A percentile compares a stretch with the other conserved stretches of the same genome.
Evolutionary conservation across 352 stramenopile species (phyloP).

Genomic region (Pythium rishiriense): DNA sequence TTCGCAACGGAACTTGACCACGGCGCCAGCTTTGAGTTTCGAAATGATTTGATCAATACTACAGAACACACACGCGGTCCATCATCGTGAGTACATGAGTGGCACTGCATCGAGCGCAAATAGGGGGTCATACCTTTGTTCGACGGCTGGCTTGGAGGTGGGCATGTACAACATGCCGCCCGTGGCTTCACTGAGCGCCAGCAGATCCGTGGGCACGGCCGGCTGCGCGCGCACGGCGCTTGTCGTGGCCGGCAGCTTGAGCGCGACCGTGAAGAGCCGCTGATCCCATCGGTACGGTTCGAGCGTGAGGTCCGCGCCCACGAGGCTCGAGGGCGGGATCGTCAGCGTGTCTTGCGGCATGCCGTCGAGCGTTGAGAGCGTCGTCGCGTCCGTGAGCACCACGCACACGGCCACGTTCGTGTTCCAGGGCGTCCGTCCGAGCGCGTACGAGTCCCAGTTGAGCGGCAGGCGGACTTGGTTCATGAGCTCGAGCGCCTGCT

Average conservation of each 20-base stretch:
- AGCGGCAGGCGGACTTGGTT: slow-evolving; percentile 89
- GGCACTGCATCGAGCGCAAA: no score
- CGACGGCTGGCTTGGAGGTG: slow-evolving; percentile 74
- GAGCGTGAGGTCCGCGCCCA: slow-evolving; percentile 76
- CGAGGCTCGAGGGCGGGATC: slow-evolving; percentile 63
- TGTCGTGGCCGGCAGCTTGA: slow-evolving; percentile 78
- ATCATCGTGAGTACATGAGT: not conserved
- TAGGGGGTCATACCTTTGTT: slow-evolving; percentile 57
- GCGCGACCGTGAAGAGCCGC: slow-evolving; percentile 73
- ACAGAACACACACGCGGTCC: not conserved
- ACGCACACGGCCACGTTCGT: slow-evolving; percentile 84
- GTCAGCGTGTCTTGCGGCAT: slow-evolving; percentile 74
- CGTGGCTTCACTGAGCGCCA: slow-evolving; percentile 84
- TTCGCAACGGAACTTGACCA: slow-evolving; percentile 84
- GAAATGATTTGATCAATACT: slow-evolving; percentile 86
- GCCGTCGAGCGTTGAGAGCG: slow-evolving; percentile 61
- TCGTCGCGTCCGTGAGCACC: slow-evolving; percentile 80
- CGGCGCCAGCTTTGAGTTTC: slow-evolving; percentile 79
- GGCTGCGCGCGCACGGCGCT: slow-evolving; percentile 45
- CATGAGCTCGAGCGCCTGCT: slow-evolving; percentile 87
- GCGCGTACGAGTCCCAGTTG: slow-evolving; percentile 87
- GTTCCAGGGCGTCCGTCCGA: slow-evolving; percentile 79
- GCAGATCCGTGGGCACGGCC: slow-evolving; percentile 65
- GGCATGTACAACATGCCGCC: slow-evolving; percentile 84
- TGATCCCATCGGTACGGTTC: slow-evolving; percentile 88